Conservation (phyloP, 2,329 filamentous ascomycete genomes). For the Colletotrichum graminicola region DNA sequence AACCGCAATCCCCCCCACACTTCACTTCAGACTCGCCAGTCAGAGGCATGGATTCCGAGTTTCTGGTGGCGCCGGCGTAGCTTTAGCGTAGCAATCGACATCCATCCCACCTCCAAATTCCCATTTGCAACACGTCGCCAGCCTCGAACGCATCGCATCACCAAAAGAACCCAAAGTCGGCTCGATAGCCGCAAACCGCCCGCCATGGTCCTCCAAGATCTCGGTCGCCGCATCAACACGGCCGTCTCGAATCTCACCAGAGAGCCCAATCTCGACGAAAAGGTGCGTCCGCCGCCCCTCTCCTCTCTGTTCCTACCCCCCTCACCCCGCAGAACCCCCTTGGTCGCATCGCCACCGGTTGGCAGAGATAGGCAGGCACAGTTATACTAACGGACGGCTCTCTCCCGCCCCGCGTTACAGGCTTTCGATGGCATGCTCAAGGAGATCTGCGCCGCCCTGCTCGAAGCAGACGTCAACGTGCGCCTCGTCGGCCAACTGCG, state of each 20-base stretch:
- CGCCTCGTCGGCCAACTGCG: conserved; percentile 90
- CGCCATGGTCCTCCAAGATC: conserved; percentile 97
- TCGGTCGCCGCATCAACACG: conserved; percentile 97
- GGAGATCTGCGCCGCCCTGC: conserved; percentile 94
- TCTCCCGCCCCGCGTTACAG: conserved; percentile 56
- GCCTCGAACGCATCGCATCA: conserved; percentile 21
- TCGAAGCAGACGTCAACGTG: conserved; percentile 98
- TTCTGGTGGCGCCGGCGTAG: conserved; percentile 10
- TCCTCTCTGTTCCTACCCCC: neutral
- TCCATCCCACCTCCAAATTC: conserved; percentile 42
- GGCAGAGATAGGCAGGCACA: neutral
- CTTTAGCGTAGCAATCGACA: conserved; percentile 31
- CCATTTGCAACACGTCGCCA: conserved; percentile 40
- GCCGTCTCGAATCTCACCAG: conserved; percentile 94
- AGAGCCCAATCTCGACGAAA: conserved; percentile 94
- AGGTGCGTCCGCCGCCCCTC: conserved; percentile 69
- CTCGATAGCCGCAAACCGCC: conserved; percentile 42
- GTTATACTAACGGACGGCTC: conserved; percentile 10
- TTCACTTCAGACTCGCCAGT: conserved; percentile 11
- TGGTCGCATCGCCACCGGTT: conserved; percentile 8
- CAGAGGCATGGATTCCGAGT: conserved; percentile 20
- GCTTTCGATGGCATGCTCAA: conserved; percentile 99
- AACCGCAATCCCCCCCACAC: conserved; percentile 21
- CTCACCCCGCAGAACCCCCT: conserved; percentile 3
- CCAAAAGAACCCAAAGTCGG: conserved; percentile 36